Evolutionary conservation across 1,139 yeast genomes (phyloP), one percentile per base, ranked within the genome.

Genomic region (Yueomyces sp.): DNA sequence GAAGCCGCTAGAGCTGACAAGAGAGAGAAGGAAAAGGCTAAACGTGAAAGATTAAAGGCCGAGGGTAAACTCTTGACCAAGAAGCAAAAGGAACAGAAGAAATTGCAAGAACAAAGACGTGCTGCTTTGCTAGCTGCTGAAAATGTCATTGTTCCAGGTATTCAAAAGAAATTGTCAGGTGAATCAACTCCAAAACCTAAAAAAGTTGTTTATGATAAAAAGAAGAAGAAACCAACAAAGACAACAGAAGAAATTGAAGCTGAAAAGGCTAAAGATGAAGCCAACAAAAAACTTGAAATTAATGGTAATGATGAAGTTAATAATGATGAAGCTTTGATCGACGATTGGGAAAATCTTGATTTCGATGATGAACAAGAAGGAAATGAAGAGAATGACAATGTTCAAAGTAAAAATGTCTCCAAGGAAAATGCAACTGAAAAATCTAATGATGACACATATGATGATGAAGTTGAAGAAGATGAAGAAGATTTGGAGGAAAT

Each of bases 21-120:
- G 68, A 86, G 78, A 63, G 95, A 85, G 58, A 91, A 81, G 59
- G 93, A 81, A 57, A 85, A 76, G 66, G 76, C 79, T 58, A 76
- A 81, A 70, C 78, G 72, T 55, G 91, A 81, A 56, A 82, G 78
- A 64, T 70, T 82, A 63, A 84, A 85, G 67, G 94, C 96, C 28
- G 96, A 89, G 65, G 99, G 99, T 57, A 91, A 82, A 56, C 73
- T 76, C 45, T 65, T 83, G 60, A 84, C 96, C 47, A 91, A 85
- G 69, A 91, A 89, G 62, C 98, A 91, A 69, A 86, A 84, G 66
- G 96, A 89, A 65, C 95, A 87, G 61, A 83, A 84, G 69, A 84
- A 80, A 46, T 66, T 81, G 40, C 78, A 81, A 57, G 97, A 91
- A 60, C 82, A 84, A 62, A 85, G 97, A 68, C 84, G 95, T 64